Evolutionary conservation across 2,329 filamentous ascomycete species (phyloP).

Genomic region (Aspergillus aculeatus): DNA sequence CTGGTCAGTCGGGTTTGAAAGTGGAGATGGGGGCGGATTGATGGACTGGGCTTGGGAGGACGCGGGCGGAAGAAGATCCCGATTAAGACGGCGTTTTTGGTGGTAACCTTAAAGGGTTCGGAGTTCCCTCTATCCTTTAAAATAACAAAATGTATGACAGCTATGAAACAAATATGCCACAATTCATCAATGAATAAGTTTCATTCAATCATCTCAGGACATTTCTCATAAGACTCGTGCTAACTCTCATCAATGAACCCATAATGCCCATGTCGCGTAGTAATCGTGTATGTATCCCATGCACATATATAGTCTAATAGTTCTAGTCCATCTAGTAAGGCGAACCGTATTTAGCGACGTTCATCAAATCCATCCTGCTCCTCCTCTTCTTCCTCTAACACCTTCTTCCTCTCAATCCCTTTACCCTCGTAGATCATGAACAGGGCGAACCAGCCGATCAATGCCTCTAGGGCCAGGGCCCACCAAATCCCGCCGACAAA

Average conservation of each 20-base stretch:
- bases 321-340: not conserved
- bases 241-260: not conserved
- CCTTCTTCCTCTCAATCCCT: slow-evolving; percentile 54
- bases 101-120: too few species aligned
- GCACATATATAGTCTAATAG: not conserved
- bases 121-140: too few species aligned
- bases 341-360: not conserved
- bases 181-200: not conserved
- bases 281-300: not conserved
- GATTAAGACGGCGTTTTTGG: too few species aligned
- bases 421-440: slow-evolving; percentile 64
- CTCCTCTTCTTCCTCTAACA: slow-evolving; percentile 16
- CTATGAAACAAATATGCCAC: not conserved
- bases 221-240: slow-evolving; percentile 1
- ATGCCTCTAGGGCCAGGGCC: slow-evolving; percentile 54
- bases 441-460: slow-evolving; percentile 57
- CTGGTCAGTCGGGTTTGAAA: slow-evolving; percentile 13
- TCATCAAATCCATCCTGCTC: slow-evolving; percentile 8
- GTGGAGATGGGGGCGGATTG: not conserved
- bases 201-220: not conserved
- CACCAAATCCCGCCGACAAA: slow-evolving; percentile 60
- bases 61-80: too few species aligned
- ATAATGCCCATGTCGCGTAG: not conserved
- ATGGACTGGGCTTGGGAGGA: too few species aligned
- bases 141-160: too few species aligned